These are phyloP conservation scores for Fibroporia radiculosa DNA, from an alignment of 768 basidiomycete genomes.

Conservation along the genomic window DNA sequence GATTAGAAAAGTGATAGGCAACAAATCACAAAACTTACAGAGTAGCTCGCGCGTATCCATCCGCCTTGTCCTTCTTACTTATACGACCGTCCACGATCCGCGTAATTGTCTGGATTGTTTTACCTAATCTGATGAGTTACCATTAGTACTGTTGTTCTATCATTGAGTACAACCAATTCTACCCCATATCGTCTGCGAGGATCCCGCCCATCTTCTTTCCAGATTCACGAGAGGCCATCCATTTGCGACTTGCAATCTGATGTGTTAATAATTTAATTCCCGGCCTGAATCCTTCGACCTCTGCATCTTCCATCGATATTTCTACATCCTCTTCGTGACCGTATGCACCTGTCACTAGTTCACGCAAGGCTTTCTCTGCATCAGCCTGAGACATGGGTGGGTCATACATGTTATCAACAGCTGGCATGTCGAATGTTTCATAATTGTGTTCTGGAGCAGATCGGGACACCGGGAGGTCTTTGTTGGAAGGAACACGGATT, in stretches of 20 bases:
- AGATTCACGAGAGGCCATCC: slow-evolving; percentile 83
- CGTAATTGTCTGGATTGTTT: slow-evolving; percentile 87
- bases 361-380: slow-evolving; percentile 17
- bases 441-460: slow-evolving; percentile 18
- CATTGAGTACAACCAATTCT: slow-evolving; percentile 10
- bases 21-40: slow-evolving; percentile 42
- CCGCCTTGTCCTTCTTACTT: slow-evolving; percentile 57
- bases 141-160: not conserved
- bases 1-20: not conserved
- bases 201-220: slow-evolving; percentile 82
- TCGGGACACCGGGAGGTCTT: not conserved
- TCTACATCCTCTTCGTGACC: slow-evolving; percentile 25
- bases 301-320: slow-evolving; percentile 57
- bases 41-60: slow-evolving; percentile 65
- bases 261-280: slow-evolving; percentile 73
- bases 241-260: slow-evolving; percentile 76
- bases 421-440: slow-evolving; percentile 26
- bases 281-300: slow-evolving; percentile 71
- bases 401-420: slow-evolving; percentile 16
- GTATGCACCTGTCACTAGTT: slow-evolving; percentile 26
- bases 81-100: slow-evolving; percentile 81
- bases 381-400: slow-evolving; percentile 13
- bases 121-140: slow-evolving; percentile 51
- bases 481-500: slow-evolving; percentile 31
- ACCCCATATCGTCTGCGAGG: slow-evolving; percentile 90